Evolutionary conservation across 2,329 filamentous ascomycete species (phyloP).

Genomic region (Sclerotinia glacialis): DNA sequence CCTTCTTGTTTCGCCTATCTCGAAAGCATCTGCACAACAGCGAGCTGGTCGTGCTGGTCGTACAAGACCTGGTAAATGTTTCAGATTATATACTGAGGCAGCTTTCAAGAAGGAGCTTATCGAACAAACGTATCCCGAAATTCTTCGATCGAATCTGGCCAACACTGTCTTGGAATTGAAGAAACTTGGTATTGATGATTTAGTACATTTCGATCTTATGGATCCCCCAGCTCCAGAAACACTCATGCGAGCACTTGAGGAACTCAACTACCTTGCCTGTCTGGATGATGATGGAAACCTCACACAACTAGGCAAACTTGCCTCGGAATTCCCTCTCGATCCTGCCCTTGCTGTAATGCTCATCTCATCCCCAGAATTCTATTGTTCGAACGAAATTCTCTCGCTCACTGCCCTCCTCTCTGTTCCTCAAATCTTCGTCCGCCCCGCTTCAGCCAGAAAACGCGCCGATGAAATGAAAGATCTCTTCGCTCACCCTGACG

Average conservation of each 20-base stretch:
- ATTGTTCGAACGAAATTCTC: slow-evolving; percentile 96
- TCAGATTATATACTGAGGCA: slow-evolving; percentile 89
- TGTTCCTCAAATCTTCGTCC: slow-evolving; percentile 89
- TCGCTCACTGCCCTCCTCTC: slow-evolving; percentile 92
- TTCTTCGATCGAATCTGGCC: slow-evolving; percentile 88
- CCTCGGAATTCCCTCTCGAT: slow-evolving; percentile 93
- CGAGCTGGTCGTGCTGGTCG: slow-evolving; percentile 98
- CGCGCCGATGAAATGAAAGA: slow-evolving; percentile 97
- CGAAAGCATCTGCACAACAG: slow-evolving; percentile 95
- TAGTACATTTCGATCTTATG: slow-evolving; percentile 99
- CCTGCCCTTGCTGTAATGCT: slow-evolving; percentile 95
- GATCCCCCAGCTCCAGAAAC: slow-evolving; percentile 97
- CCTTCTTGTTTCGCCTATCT: slow-evolving; percentile 94
- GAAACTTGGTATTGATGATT: slow-evolving; percentile 91
- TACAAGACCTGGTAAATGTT: slow-evolving; percentile 97
- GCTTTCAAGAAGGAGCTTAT: slow-evolving; percentile 98
- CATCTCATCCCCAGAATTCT: slow-evolving; percentile 95
- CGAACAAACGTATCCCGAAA: slow-evolving; percentile 94
- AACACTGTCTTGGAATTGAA: slow-evolving; percentile 95
- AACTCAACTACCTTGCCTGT: slow-evolving; percentile 95
- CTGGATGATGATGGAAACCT: slow-evolving; percentile 95
- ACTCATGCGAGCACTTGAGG: slow-evolving; percentile 94
- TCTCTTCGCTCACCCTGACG: slow-evolving; percentile 86
- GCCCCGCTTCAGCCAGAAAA: slow-evolving; percentile 80
- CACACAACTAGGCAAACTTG: slow-evolving; percentile 78